Base-by-base conservation (phyloP, 2,329 filamentous ascomycete species). In the Xylariaceae sp. region DNA sequence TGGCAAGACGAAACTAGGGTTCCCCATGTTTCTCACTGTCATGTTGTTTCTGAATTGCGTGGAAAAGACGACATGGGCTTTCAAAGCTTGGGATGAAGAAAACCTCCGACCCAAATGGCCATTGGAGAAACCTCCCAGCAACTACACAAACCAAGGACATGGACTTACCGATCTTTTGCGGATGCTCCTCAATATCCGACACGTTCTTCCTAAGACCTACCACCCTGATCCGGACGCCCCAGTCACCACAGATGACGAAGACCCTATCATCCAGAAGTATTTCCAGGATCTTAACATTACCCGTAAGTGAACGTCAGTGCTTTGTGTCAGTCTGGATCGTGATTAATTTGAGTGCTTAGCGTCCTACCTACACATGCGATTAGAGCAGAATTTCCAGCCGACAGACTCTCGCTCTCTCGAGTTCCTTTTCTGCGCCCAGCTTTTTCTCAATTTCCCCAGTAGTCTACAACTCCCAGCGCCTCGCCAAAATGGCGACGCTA, bases 31-130 rank as follows among this genome's bases (percentile, higher is more conserved):
- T 52, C 71, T 83, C 17, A 74, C 79, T 3, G 73, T 77, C 3
- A 60, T 84, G 41, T 74, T 84, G 40, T 74, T 83, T 47, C 71
- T 84, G 36, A 82, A 81, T 54, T 82, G 78, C 49, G 69, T 83
- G 12, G 81, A 85, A 56, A 84, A 83, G 63, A 79, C 78, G 0
- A 83, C 79, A 0, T 85, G 80, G 81, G 75, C 78, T 1, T 83
- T 83, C 64, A 81, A 82, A 48, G 79, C 77, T 2, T 85, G 79
- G 79, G 79, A 83, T 51, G 76, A 83, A 55, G 72, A 78, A 41
- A 74, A 76, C 37, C 69, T 82, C 19, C 71, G 75, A 2, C 70
- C 71, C 1, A 71, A 73, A 33, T 84, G 80, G 80, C 81, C 81
- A 3, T 66, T 84, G 3, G 76, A 79, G 54, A 70, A 71, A 44